Percentiles rank a stretch among this genome's conserved stretches.
Conservation (phyloP, 2,329 filamentous ascomycete genomes). For the Graphium sp. region DNA sequence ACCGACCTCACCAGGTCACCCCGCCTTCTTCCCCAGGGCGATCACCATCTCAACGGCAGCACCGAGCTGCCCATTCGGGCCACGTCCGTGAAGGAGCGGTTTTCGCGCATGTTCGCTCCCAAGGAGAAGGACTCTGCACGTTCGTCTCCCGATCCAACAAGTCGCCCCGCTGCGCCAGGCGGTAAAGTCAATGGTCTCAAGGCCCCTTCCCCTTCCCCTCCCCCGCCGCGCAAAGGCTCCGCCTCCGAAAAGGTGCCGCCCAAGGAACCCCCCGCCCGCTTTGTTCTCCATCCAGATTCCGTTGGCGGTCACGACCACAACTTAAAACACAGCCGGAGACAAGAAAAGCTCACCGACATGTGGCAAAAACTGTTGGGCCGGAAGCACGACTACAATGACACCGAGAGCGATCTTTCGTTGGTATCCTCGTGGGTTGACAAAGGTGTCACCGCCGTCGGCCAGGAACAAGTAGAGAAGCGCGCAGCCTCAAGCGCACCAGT, state of each 20-base stretch:
- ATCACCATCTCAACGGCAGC: constrained; percentile 13
- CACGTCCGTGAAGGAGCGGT: constrained; percentile 46
- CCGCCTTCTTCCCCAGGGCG: constrained; percentile 20
- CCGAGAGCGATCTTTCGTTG: constrained; percentile 72
- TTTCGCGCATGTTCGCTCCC: constrained; percentile 48
- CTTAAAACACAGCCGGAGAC: constrained; percentile 74
- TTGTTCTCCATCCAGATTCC: constrained; percentile 27
- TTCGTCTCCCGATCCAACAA: too few relatives aligned
- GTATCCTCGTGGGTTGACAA: constrained; percentile 95
- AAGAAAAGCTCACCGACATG: constrained; percentile 91
- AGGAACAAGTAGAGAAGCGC: constrained; percentile 60
- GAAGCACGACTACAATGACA: constrained; percentile 56
- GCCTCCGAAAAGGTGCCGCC: constrained; percentile 19
- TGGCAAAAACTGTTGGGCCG: constrained; percentile 74
- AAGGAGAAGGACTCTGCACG: constrained; percentile 28
- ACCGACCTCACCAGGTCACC: constrained; percentile 23
- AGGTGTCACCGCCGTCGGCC: constrained; percentile 57
- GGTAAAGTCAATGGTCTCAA: too few relatives aligned
- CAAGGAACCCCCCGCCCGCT: constrained; percentile 28
- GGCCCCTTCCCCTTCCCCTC: constrained; percentile 18
- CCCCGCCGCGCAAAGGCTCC: constrained; percentile 24
- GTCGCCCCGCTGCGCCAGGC: constrained; percentile 14
- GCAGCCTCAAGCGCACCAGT: constrained; percentile 46
- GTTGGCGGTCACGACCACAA: constrained; percentile 71
- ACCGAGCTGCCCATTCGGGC: constrained; percentile 28